A percentile compares a stretch with the other conserved stretches of the same genome.
phyloP scores from a whole-genome alignment of 2,329 filamentous ascomycete genomes.

The Periconia macrospinosa region DNA sequence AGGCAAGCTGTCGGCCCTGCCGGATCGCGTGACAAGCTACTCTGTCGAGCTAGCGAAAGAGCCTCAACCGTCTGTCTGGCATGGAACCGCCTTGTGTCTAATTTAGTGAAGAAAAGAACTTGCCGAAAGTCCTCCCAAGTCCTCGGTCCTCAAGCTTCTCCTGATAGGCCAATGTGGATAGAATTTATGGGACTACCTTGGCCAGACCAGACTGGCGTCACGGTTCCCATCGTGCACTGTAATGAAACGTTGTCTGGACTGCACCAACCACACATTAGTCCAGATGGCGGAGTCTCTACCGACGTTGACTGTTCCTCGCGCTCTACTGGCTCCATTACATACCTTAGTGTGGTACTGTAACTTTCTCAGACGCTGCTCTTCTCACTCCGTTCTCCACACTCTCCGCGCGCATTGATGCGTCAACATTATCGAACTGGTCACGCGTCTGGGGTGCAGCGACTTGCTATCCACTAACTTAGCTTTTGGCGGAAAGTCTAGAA shows the following conservation, averaged over 20 bases:
- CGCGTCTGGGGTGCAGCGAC: too few relatives aligned
- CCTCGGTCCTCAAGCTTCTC: background rate
- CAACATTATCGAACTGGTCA: too few relatives aligned
- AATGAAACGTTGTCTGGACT: background rate
- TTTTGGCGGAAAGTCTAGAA: background rate
- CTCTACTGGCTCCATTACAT: background rate
- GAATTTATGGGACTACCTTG: background rate
- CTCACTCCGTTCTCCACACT: too few relatives aligned
- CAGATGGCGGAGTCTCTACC: background rate
- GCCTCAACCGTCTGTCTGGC: background rate
- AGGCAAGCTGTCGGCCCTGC: background rate
- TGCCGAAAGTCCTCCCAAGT: constrained; percentile 4
- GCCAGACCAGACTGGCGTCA: background rate
- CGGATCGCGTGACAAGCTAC: background rate
- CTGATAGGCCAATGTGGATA: background rate
- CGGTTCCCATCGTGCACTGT: background rate
- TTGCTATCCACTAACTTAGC: background rate
- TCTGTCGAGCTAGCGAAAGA: background rate
- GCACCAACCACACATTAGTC: too few relatives aligned
- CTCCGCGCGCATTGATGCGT: too few relatives aligned
- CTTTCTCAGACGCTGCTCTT: background rate
- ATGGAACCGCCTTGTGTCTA: background rate
- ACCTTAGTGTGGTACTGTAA: background rate
- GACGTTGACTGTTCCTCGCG: background rate
- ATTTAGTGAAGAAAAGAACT: background rate